Conservation (phyloP, 768 basidiomycete species). For the Naganishia friedmannii region DNA sequence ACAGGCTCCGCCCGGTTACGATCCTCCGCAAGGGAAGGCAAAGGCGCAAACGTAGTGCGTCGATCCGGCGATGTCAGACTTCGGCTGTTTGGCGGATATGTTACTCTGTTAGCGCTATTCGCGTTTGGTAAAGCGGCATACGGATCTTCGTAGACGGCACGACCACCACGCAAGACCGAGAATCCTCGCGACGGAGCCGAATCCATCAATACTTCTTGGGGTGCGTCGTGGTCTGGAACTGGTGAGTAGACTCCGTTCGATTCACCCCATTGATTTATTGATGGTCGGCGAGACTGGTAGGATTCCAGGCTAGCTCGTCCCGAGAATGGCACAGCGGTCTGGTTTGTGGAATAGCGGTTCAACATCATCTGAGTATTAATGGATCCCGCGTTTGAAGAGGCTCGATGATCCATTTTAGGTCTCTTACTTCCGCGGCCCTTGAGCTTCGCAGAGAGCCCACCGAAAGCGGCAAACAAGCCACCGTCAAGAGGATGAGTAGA, state of each 20-base stretch:
- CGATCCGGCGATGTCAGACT: conserved; percentile 13
- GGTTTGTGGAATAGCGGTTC: conserved; percentile 43
- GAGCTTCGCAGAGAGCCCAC: conserved; percentile 65
- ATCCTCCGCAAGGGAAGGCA: conserved; percentile 9
- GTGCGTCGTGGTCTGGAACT: conserved; percentile 3
- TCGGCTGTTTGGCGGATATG: conserved; percentile 10
- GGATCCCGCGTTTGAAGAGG: conserved; percentile 33
- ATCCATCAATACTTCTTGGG: conserved; percentile 25
- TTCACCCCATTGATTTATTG: conserved; percentile 7
- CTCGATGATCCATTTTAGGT: conserved; percentile 41
- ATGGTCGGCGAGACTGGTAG: conserved; percentile 16
- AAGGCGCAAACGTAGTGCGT: conserved; percentile 12
- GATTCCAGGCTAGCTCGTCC: conserved; percentile 27
- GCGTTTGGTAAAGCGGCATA: conserved; percentile 64
- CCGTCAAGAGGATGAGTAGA: conserved; percentile 74
- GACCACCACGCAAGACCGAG: conserved; percentile 79
- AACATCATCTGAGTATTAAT: conserved; percentile 52
- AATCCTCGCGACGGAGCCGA: conserved; percentile 62
- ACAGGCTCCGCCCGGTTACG: background rate
- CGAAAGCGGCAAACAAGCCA: conserved; percentile 67
- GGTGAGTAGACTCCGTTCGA: conserved; percentile 11
- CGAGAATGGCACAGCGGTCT: conserved; percentile 14
- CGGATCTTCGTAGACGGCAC: conserved; percentile 78
- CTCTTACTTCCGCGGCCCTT: conserved; percentile 45
- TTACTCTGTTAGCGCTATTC: background rate